Base-by-base conservation (phyloP, 2,329 filamentous ascomycete species). In the Aspergillus sp. region DNA sequence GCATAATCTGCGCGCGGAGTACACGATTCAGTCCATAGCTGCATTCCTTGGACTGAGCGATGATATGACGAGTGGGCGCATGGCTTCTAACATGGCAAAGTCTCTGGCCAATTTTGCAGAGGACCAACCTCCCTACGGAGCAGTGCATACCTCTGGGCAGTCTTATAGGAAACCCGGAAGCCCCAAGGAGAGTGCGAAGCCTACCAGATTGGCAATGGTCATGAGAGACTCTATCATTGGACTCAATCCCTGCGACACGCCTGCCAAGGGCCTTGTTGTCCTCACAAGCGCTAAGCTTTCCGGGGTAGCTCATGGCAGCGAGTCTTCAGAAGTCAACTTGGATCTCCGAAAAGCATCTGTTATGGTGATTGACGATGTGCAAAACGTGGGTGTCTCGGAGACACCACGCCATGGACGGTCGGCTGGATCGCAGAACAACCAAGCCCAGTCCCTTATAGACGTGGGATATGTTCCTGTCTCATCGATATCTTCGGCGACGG, bases 391-490 rank as follows among this genome's bases (percentile, higher is more conserved):
- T 8, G 45, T 53, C 1, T 47, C 54, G 7, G 58, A 60, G 12
- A 56, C 57, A 4, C 42, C 56, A 7, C 48, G 40, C 15, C 51
- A 45, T 26, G 47, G 49, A 11, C 47, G 37, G 6, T 48, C 47
- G 4, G 36, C 44, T 4, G 42, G 48, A 16, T 38, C 43, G 6
- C 53, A 58, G 36, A 63, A 59, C 32, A 61, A 56, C 24, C 70
- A 74, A 37, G 53, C 74, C 7, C 55, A 63, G 13, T 57, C 64
- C 16, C 52, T 80, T 35, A 56, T 76, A 33, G 64, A 72, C 5
- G 68, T 72, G 45, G 91, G 91, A 1, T 98, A 79, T 51, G 86
- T 94, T 5, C 80, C 86, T 26, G 77, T 98, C 20, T 86, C 84
- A 47, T 85, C 83, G 30, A 82, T 95, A 27, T 93, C 86, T 12